Evolutionary conservation across 306 rosid species (phyloP).

Genomic region (Medicago lupulina): DNA sequence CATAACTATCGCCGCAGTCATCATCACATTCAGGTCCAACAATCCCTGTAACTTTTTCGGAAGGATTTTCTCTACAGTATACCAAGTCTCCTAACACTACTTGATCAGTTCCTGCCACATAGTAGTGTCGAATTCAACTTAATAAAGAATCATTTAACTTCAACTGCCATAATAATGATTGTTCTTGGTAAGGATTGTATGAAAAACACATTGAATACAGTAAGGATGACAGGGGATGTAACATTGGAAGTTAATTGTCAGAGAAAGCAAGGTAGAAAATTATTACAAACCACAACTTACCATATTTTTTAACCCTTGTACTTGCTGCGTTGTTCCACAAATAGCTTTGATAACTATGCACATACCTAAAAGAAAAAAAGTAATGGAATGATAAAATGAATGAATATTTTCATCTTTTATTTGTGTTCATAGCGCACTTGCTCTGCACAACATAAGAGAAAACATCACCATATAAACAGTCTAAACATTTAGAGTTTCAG

Average conservation of each 20-base stretch:
- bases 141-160: slow-evolving; percentile 31
- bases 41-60: slow-evolving; percentile 49
- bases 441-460: slow-evolving; percentile 18
- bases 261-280: slow-evolving; percentile 23
- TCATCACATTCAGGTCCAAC: slow-evolving; percentile 57
- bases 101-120: slow-evolving; percentile 69
- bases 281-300: slow-evolving; percentile 53
- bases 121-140: slow-evolving; percentile 29
- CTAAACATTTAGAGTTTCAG: slow-evolving; percentile 24
- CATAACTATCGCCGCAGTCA: slow-evolving; percentile 47
- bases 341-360: slow-evolving; percentile 97
- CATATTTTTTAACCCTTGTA: slow-evolving; percentile 84
- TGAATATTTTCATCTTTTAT: slow-evolving; percentile 9
- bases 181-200: slow-evolving; percentile 29
- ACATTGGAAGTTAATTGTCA: slow-evolving; percentile 14
- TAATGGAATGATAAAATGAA: slow-evolving; percentile 15
- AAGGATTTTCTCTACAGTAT: slow-evolving; percentile 63
- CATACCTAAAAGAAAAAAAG: slow-evolving; percentile 65
- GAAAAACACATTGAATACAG: slow-evolving; percentile 5
- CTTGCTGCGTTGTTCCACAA: slow-evolving; percentile 97
- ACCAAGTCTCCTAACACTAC: slow-evolving; percentile 91
- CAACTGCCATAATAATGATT: slow-evolving; percentile 31
- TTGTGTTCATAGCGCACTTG: slow-evolving; percentile 16
- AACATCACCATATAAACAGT: slow-evolving; percentile 16
- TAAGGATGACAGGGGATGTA: slow-evolving; percentile 22